Evolutionary conservation across 2,329 filamentous ascomycete species (phyloP).

Genomic region (Alternaria sp.): DNA sequence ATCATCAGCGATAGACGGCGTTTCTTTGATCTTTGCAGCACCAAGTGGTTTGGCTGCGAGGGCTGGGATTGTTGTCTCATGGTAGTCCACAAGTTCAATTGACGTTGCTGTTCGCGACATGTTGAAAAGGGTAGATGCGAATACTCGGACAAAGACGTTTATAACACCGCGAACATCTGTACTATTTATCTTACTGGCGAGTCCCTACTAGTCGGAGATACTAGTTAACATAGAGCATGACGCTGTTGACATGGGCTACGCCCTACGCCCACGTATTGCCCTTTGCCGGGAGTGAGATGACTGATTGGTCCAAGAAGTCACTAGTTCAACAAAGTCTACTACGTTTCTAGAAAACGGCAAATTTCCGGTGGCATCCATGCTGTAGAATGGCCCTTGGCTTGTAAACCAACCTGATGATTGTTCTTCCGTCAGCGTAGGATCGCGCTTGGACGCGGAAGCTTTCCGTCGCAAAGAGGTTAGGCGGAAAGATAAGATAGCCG

Average conservation of each 20-base stretch:
- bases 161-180: not conserved
- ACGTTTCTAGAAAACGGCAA: not conserved
- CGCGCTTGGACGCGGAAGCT: not conserved
- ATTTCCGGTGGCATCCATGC: rapidly evolving
- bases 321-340: not conserved
- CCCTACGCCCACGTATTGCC: not conserved
- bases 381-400: not conserved
- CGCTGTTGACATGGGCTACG: not conserved
- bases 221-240: not conserved
- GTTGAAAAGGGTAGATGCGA: not conserved
- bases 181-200: not conserved
- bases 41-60: constrained; percentile 13
- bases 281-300: not conserved
- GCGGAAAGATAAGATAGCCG: constrained; percentile 12
- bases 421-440: not conserved
- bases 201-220: not conserved
- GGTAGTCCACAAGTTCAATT: constrained; percentile 35
- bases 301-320: not conserved
- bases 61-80: constrained; percentile 14
- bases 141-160: not conserved
- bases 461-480: constrained; percentile 3
- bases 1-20: not conserved
- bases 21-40: constrained; percentile 1
- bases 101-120: constrained; percentile 40
- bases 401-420: not conserved